A percentile compares a stretch with the other conserved stretches of the same genome.
Evolutionary conservation across 202 grass and related monocot genomes (phyloP).

Genomic region (Brachypodium distachyon): DNA sequence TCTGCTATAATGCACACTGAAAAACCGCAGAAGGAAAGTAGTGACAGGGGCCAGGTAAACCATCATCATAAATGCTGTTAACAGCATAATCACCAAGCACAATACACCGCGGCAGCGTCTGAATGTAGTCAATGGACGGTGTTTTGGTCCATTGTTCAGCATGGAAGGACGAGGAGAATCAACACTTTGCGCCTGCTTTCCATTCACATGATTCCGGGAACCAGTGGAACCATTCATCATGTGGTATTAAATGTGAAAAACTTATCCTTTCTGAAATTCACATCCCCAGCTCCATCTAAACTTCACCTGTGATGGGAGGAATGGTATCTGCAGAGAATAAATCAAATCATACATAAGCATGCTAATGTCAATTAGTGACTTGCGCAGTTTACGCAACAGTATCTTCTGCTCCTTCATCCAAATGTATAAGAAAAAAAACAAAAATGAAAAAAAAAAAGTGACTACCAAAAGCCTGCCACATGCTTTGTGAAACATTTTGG

Average conservation of each 20-base stretch:
- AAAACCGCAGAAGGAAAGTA: conserved; percentile 54
- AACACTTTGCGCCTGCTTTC: conserved; percentile 20
- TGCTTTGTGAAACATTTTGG: background rate
- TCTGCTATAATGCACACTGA: conserved; percentile 81
- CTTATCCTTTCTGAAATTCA: conserved; percentile 6
- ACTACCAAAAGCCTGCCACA: background rate
- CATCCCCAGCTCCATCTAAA: background rate
- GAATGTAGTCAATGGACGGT: conserved; percentile 32
- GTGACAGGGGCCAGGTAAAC: conserved; percentile 57
- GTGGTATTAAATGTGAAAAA: background rate
- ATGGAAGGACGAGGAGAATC: conserved; percentile 1
- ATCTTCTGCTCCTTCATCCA: background rate
- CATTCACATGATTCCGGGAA: conserved; percentile 28
- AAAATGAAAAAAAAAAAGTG: background rate
- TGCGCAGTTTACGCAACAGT: background rate
- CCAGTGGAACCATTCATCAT: conserved; percentile 45
- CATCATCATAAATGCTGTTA: conserved; percentile 74
- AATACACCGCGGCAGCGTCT: conserved; percentile 53
- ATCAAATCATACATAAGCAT: background rate
- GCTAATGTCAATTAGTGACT: background rate
- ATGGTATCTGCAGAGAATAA: background rate
- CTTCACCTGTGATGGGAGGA: background rate
- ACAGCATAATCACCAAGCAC: conserved; percentile 60
- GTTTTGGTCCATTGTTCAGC: conserved; percentile 38
- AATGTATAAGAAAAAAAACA: background rate